Percentiles rank a stretch among this genome's conserved stretches.
phyloP scores from a whole-genome alignment of 2,329 filamentous ascomycete genomes.

The Capronia epimyces region DNA sequence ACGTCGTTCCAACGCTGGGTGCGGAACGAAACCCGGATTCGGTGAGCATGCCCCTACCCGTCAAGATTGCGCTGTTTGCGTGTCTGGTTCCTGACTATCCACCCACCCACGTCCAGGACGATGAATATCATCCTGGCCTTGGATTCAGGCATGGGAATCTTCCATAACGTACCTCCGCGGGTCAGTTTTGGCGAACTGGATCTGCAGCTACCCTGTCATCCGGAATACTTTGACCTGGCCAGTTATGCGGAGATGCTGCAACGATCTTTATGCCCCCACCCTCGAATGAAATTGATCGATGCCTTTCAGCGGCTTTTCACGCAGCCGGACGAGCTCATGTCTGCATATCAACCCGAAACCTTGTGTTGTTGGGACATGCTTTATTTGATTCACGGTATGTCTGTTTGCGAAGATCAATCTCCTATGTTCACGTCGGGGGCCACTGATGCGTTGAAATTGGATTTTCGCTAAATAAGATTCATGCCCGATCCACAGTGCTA shows the following conservation, averaged over 20 bases:
- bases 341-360: constrained; percentile 14
- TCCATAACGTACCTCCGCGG: constrained; percentile 42
- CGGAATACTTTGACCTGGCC: constrained; percentile 36
- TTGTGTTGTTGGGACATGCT: constrained; percentile 40
- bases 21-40: constrained; percentile 41
- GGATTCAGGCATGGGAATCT: constrained; percentile 44
- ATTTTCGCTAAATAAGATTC: neutral
- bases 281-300: constrained; percentile 37
- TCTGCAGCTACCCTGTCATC: constrained; percentile 41
- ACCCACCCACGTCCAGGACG: constrained; percentile 30
- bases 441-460: no score
- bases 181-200: constrained; percentile 39
- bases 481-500: constrained; percentile 32
- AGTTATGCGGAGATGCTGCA: constrained; percentile 36
- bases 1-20: constrained; percentile 36
- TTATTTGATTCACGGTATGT: constrained; percentile 39
- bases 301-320: constrained; percentile 39
- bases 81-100: neutral
- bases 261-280: constrained; percentile 26
- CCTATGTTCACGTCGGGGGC: no score
- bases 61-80: neutral
- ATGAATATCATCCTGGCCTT: constrained; percentile 40
- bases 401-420: neutral
- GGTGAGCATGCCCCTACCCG: constrained; percentile 30
- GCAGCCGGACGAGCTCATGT: constrained; percentile 9